Evolutionary conservation across 1,284 basidiomycete species (phyloP).

Genomic region (Prillingera fragicola): DNA sequence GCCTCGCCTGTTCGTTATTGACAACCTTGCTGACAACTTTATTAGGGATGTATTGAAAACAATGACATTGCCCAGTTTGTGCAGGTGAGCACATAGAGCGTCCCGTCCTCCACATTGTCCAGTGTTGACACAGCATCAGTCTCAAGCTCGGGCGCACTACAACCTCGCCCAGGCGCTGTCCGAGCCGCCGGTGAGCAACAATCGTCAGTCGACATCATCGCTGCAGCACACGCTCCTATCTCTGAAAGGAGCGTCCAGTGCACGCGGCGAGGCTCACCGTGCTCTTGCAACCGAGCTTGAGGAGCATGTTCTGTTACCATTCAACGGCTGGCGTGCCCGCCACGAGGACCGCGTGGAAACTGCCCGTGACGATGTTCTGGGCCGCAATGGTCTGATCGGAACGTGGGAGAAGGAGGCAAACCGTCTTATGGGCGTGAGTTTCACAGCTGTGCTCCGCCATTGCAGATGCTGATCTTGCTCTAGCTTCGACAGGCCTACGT

Average conservation of each 20-base stretch:
- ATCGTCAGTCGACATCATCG: conserved; percentile 27
- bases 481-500: conserved; percentile 71
- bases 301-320: conserved; percentile 34
- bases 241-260: conserved; percentile 30
- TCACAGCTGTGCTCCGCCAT: no score
- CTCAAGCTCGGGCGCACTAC: conserved; percentile 53
- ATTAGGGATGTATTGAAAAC: conserved; percentile 57
- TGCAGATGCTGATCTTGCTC: conserved; percentile 26
- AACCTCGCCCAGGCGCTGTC: conserved; percentile 51
- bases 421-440: conserved; percentile 32
- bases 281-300: conserved; percentile 39
- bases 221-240: conserved; percentile 39
- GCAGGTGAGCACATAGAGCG: conserved; percentile 51
- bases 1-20: not conserved
- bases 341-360: conserved; percentile 38
- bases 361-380: conserved; percentile 50
- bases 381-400: conserved; percentile 55
- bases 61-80: conserved; percentile 75
- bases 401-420: conserved; percentile 58
- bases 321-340: conserved; percentile 38
- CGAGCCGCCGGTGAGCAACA: conserved; percentile 11
- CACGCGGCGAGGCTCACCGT: conserved; percentile 38
- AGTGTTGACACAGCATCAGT: conserved; percentile 33
- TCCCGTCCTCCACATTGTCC: conserved; percentile 24
- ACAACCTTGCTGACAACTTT: conserved; percentile 1